Percentiles rank a stretch among this genome's conserved stretches.
These are phyloP conservation scores for Mycena haematopus DNA, from an alignment of 768 basidiomycete genomes.

Conservation along the genomic window DNA sequence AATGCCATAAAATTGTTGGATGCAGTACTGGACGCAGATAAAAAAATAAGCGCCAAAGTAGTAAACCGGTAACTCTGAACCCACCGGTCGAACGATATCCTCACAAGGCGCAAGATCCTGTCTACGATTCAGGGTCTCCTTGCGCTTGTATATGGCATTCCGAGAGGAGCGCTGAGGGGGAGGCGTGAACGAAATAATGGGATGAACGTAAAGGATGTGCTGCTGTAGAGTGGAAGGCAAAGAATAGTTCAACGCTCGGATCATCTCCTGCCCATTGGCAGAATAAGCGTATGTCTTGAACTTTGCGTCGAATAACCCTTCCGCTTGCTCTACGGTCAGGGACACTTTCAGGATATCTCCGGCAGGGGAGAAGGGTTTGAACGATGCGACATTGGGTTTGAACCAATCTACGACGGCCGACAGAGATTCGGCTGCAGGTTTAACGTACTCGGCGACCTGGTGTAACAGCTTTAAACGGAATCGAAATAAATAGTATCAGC, in stretches of 20 bases:
- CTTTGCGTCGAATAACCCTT: slow-evolving; percentile 8
- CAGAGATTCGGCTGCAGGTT: slow-evolving; percentile 5
- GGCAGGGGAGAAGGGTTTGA: slow-evolving; percentile 4
- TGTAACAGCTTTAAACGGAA: background rate
- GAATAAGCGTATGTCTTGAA: slow-evolving; percentile 9
- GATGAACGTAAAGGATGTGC: slow-evolving; percentile 7
- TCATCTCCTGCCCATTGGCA: slow-evolving; percentile 5
- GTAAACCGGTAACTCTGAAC: background rate
- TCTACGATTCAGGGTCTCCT: slow-evolving; percentile 2
- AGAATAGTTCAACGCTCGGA: slow-evolving; percentile 13
- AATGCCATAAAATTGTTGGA: slow-evolving; percentile 8
- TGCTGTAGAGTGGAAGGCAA: slow-evolving; percentile 2
- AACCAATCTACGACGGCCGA: slow-evolving; percentile 4
- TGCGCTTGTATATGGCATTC: slow-evolving; percentile 7
- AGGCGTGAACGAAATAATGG: slow-evolving; percentile 7
- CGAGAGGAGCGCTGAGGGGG: background rate
- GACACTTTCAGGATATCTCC: slow-evolving; percentile 14
- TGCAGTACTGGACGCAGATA: background rate
- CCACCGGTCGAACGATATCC: slow-evolving; percentile 6
- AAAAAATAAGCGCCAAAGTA: background rate
- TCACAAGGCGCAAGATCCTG: slow-evolving; percentile 14
- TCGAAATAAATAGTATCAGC: background rate
- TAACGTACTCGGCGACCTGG: slow-evolving; percentile 11
- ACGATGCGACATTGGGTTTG: slow-evolving; percentile 6
- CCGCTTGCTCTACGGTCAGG: slow-evolving; percentile 11